Conservation (phyloP, 1,284 basidiomycete species). For the Puccinia brachypodii region DNA sequence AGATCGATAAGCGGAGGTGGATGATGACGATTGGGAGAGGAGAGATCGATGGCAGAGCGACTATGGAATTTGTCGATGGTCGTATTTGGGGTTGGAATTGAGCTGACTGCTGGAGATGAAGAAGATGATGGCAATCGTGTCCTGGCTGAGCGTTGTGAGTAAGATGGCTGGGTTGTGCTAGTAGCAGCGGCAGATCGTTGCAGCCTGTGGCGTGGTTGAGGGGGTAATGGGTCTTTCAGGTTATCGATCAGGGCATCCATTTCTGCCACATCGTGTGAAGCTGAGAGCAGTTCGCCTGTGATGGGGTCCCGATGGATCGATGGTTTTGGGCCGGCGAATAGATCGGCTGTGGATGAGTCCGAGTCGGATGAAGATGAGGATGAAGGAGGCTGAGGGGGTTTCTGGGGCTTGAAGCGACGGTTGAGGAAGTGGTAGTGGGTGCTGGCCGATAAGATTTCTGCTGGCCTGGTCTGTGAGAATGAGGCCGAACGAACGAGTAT, state of each 20-base stretch:
- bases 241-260: conserved; percentile 38
- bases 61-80: background rate
- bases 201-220: background rate
- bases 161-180: background rate
- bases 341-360: background rate
- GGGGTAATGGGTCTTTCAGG: background rate
- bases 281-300: conserved; percentile 31
- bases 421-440: background rate
- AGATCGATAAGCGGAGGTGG: background rate
- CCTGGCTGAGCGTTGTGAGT: background rate
- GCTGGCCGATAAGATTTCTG: too few species aligned
- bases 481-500: too few species aligned
- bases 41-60: background rate
- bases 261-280: background rate
- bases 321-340: conserved; percentile 30
- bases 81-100: background rate
- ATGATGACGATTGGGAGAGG: background rate
- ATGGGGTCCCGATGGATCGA: conserved; percentile 14
- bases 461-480: too few species aligned
- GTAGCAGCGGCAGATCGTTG: background rate
- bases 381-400: background rate
- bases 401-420: background rate
- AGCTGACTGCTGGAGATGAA: background rate
- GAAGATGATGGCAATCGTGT: too few species aligned
- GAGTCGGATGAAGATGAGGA: background rate